Conservation (phyloP, 345 rosid genomes). For the Lepidium didymum region DNA sequence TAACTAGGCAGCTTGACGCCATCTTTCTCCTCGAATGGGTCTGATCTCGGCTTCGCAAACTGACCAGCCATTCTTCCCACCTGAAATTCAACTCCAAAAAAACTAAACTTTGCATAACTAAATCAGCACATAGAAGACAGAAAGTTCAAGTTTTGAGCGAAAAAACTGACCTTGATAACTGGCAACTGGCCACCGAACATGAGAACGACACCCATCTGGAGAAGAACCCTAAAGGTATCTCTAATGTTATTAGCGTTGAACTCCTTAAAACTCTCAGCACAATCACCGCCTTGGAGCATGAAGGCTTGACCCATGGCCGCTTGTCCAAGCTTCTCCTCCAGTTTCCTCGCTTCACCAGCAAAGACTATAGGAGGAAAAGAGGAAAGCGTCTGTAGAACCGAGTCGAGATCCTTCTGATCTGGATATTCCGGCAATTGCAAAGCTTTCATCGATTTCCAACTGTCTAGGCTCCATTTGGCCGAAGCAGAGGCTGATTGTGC, state of each 20-base stretch:
- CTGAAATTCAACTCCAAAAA: conserved; percentile 9
- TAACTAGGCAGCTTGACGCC: conserved; percentile 63
- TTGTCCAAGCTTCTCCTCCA: conserved; percentile 47
- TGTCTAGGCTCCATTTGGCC: conserved; percentile 43
- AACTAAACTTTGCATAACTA: background rate
- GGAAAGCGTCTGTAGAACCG: conserved; percentile 49
- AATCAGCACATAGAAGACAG: background rate
- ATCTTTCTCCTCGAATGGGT: conserved; percentile 42
- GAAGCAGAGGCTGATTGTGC: conserved; percentile 6
- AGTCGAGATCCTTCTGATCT: conserved; percentile 44
- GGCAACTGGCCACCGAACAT: conserved; percentile 66
- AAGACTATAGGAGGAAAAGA: conserved; percentile 60
- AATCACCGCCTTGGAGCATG: conserved; percentile 62
- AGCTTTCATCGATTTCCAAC: conserved; percentile 62
- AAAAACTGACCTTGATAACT: conserved; percentile 35
- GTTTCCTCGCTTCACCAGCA: conserved; percentile 58
- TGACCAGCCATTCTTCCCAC: conserved; percentile 74
- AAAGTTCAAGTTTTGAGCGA: background rate
- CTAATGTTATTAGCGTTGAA: conserved; percentile 50
- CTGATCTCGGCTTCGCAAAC: conserved; percentile 67
- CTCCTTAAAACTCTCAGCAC: conserved; percentile 64
- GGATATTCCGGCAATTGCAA: conserved; percentile 61
- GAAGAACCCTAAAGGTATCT: conserved; percentile 56
- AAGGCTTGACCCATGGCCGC: conserved; percentile 57
- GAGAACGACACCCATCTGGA: conserved; percentile 67